These are phyloP conservation scores for Zalerion maritima DNA, from an alignment of 495 filamentous ascomycete species.

Conservation along the genomic window DNA sequence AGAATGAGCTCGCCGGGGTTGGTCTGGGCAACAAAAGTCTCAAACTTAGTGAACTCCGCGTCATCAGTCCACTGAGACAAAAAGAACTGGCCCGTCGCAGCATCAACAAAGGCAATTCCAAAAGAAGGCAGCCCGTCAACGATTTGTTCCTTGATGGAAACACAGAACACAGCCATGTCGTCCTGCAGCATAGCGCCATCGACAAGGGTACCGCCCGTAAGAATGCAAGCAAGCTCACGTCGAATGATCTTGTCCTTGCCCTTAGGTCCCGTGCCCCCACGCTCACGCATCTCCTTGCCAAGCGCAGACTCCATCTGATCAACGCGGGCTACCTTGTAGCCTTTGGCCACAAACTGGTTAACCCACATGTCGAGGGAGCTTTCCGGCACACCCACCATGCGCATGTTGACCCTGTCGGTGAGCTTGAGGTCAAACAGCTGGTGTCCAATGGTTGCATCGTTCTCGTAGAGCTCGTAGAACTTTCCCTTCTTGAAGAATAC, in stretches of 20 bases:
- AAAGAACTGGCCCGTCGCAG: constrained; percentile 90
- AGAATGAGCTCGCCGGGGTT: constrained; percentile 79
- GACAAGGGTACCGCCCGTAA: constrained; percentile 85
- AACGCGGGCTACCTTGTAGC: constrained; percentile 90
- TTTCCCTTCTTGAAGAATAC: constrained; percentile 99
- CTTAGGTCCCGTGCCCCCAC: constrained; percentile 42
- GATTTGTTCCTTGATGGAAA: constrained; percentile 82
- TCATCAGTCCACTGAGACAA: constrained; percentile 86
- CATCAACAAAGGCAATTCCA: constrained; percentile 88
- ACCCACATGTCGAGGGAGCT: constrained; percentile 84
- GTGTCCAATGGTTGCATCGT: constrained; percentile 93
- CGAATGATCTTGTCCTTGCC: constrained; percentile 84
- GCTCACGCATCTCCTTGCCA: constrained; percentile 95
- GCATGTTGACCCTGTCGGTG: constrained; percentile 97
- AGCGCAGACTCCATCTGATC: constrained; percentile 93
- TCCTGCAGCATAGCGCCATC: constrained; percentile 95
- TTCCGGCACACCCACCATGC: constrained; percentile 91
- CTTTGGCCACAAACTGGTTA: constrained; percentile 86
- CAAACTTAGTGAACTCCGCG: constrained; percentile 88
- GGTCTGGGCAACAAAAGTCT: constrained; percentile 92
- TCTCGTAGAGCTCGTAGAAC: constrained; percentile 97
- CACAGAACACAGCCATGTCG: constrained; percentile 94
- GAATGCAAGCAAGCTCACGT: constrained; percentile 76
- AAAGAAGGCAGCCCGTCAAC: constrained; percentile 68
- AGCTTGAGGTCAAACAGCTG: constrained; percentile 96